A percentile compares a stretch with the other conserved stretches of the same genome.
Evolutionary conservation across 768 basidiomycete genomes (phyloP).

Genomic region (Russula lepida): DNA sequence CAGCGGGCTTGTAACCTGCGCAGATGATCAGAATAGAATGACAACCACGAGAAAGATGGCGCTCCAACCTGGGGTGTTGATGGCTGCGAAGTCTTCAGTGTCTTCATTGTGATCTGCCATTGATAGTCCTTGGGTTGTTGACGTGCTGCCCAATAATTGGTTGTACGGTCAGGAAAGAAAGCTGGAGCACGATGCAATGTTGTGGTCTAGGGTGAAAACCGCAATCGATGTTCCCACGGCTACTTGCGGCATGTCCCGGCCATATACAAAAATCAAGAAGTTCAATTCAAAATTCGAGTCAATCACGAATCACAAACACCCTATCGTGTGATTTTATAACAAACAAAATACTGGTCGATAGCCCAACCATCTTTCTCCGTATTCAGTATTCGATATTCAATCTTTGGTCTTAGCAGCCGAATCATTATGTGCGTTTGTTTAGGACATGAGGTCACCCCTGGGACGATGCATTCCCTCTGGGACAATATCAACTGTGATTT

Average conservation of each 20-base stretch:
- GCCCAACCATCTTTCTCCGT: not conserved
- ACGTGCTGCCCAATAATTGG: not conserved
- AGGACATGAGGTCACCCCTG: not conserved
- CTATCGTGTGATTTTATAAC: not conserved
- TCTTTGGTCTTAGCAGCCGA: not conserved
- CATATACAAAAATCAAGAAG: not conserved
- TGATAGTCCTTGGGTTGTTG: not conserved
- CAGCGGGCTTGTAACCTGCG: conserved; percentile 66
- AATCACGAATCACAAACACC: conserved; percentile 6
- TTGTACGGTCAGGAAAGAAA: not conserved
- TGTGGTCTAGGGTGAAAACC: not conserved
- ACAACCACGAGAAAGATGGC: not conserved
- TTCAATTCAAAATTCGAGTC: not conserved
- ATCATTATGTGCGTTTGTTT: not conserved
- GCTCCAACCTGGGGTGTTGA: conserved; percentile 55
- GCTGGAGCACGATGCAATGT: not conserved
- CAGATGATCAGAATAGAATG: not conserved
- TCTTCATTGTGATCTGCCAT: conserved; percentile 43
- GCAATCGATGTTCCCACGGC: conserved; percentile 70
- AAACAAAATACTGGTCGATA: not conserved
- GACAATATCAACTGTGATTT: not conserved
- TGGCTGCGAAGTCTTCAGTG: conserved; percentile 60
- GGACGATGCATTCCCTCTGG: conserved; percentile 37
- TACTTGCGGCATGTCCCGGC: not conserved
- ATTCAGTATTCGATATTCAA: not conserved